These are phyloP conservation scores for Incumbomyces lentus DNA, from an alignment of 2,329 filamentous ascomycete species.

Conservation along the genomic window DNA sequence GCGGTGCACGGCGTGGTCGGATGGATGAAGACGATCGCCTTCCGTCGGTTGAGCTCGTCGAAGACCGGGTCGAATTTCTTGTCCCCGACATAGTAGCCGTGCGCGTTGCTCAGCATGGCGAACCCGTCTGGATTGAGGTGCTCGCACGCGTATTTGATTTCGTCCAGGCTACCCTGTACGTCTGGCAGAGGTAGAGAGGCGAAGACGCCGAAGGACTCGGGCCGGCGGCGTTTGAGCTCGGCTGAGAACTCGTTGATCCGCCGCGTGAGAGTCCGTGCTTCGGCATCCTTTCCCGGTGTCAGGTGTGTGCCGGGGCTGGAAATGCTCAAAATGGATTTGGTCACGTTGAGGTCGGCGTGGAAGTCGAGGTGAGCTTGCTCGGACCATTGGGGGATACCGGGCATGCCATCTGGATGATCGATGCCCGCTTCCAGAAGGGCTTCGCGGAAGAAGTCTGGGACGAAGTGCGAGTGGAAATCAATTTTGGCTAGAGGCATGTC, in stretches of 20 bases:
- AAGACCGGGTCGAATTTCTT: slow-evolving; percentile 37
- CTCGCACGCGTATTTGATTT: slow-evolving; percentile 36
- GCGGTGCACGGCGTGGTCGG: slow-evolving; percentile 33
- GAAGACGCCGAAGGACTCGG: slow-evolving; percentile 41
- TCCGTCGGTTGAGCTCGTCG: slow-evolving; percentile 36
- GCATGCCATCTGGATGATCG: slow-evolving; percentile 19
- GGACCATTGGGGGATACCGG: slow-evolving; percentile 14
- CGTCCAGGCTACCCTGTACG: slow-evolving; percentile 35
- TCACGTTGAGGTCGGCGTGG: slow-evolving; percentile 30
- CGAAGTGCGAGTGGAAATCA: slow-evolving; percentile 19
- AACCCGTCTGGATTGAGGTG: slow-evolving; percentile 40
- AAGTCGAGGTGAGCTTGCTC: slow-evolving; percentile 6
- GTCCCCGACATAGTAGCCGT: slow-evolving; percentile 45
- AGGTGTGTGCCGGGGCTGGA: slow-evolving; percentile 45
- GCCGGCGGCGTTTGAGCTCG: slow-evolving; percentile 21
- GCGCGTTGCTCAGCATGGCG: slow-evolving; percentile 42
- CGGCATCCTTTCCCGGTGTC: slow-evolving; percentile 28
- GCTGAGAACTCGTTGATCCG: slow-evolving; percentile 25
- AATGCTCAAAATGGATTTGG: slow-evolving; percentile 45
- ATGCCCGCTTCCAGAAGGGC: slow-evolving; percentile 18
- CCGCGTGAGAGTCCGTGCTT: slow-evolving; percentile 28
- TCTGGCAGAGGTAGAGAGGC: slow-evolving; percentile 45
- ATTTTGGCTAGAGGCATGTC: slow-evolving; percentile 8
- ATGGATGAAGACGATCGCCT: slow-evolving; percentile 45
- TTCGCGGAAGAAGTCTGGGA: slow-evolving; percentile 13